These are phyloP conservation scores for Macrophomina tecta DNA, from an alignment of 2,329 filamentous ascomycete species.

Conservation along the genomic window DNA sequence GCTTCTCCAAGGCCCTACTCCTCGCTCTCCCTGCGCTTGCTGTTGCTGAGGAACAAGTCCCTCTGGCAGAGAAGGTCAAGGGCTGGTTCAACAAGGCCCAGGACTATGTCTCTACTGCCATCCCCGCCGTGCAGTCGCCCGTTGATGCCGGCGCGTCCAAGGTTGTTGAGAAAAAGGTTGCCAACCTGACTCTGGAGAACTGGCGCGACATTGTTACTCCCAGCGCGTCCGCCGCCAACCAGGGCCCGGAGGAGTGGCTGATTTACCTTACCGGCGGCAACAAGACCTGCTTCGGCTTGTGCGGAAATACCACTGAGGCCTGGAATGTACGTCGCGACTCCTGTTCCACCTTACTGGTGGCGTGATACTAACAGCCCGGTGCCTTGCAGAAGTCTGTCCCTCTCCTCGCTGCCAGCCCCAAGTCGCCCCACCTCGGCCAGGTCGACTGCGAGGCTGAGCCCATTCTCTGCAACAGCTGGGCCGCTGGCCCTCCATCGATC, in stretches of 20 bases:
- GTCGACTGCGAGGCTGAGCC: slow-evolving; percentile 77
- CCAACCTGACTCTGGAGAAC: slow-evolving; percentile 69
- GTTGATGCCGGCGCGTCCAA: slow-evolving; percentile 58
- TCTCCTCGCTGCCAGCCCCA: slow-evolving; percentile 66
- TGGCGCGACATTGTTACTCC: slow-evolving; percentile 73
- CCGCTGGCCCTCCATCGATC: slow-evolving; percentile 66
- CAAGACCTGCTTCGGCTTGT: slow-evolving; percentile 78
- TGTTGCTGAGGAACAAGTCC: slow-evolving; percentile 61
- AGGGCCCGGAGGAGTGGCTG: slow-evolving; percentile 76
- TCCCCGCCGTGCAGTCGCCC: slow-evolving; percentile 47
- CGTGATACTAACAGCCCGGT: background rate
- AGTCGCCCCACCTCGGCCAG: slow-evolving; percentile 69
- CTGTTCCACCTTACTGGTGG: background rate
- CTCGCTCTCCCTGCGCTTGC: slow-evolving; percentile 59
- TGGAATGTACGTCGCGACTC: slow-evolving; percentile 52
- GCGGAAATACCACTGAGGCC: slow-evolving; percentile 67
- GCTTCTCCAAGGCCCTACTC: slow-evolving; percentile 48
- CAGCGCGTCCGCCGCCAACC: slow-evolving; percentile 62
- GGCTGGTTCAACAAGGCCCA: slow-evolving; percentile 62
- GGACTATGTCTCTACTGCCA: slow-evolving; percentile 59
- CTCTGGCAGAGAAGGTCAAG: slow-evolving; percentile 66
- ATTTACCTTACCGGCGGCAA: slow-evolving; percentile 76
- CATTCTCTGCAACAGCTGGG: slow-evolving; percentile 78
- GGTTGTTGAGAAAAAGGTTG: slow-evolving; percentile 59
- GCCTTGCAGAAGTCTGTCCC: slow-evolving; percentile 63